Evolutionary conservation across 2,329 filamentous ascomycete genomes (phyloP).

Genomic region (Colletotrichum graminicola): DNA sequence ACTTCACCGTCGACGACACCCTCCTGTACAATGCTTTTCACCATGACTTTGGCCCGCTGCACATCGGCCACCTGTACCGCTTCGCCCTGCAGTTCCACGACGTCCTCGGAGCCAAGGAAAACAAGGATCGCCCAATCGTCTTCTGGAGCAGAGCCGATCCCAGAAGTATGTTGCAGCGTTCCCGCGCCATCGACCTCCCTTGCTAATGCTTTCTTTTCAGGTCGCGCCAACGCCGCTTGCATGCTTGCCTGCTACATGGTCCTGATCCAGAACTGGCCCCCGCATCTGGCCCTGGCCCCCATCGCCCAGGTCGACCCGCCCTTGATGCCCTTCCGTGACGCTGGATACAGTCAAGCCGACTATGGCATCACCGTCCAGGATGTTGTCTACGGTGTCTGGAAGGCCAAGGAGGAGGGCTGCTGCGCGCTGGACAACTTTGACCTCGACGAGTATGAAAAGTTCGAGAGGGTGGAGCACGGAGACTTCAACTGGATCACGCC

Average conservation of each 20-base stretch:
- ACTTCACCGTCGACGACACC: conserved; percentile 94
- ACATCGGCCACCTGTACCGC: conserved; percentile 96
- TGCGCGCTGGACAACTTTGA: conserved; percentile 95
- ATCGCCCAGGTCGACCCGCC: conserved; percentile 97
- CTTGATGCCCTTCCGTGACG: conserved; percentile 98
- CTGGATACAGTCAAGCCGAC: conserved; percentile 97
- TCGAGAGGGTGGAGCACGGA: conserved; percentile 95
- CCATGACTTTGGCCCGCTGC: conserved; percentile 96
- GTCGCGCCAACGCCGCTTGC: conserved; percentile 92
- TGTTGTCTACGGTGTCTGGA: conserved; percentile 98
- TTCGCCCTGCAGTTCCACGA: conserved; percentile 98
- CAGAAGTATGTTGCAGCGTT: conserved; percentile 73
- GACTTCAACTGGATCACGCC: conserved; percentile 99
- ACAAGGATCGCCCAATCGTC: conserved; percentile 89
- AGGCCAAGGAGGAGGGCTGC: conserved; percentile 94
- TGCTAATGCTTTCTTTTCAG: conserved; percentile 58
- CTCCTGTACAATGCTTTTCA: conserved; percentile 98
- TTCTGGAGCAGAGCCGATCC: conserved; percentile 96
- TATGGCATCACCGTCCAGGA: conserved; percentile 97
- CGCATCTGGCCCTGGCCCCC: conserved; percentile 92
- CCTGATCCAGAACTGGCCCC: conserved; percentile 96
- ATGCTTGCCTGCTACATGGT: conserved; percentile 99
- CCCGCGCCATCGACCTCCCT: conserved; percentile 31
- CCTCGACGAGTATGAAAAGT: conserved; percentile 96
- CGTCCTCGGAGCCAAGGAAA: conserved; percentile 90